phyloP scores from a whole-genome alignment of 1,284 basidiomycete genomes.

The Melampsora abietis-canadensis region DNA sequence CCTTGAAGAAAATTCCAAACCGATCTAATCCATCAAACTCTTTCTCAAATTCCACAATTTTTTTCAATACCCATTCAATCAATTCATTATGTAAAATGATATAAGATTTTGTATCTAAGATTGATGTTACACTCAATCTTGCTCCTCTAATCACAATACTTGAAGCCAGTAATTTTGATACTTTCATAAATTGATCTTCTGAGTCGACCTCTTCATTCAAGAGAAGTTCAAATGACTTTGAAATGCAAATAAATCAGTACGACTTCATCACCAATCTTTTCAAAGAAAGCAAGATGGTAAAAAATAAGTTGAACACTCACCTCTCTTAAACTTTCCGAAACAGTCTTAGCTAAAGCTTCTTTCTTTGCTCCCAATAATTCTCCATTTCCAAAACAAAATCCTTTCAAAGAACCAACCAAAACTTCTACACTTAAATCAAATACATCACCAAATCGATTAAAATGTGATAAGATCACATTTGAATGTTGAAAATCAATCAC shows the following conservation, averaged over 20 bases:
- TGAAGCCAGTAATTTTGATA: constrained; percentile 49
- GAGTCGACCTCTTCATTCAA: constrained; percentile 1
- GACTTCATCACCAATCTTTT: not conserved
- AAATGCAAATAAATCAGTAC: not conserved
- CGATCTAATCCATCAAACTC: constrained; percentile 45
- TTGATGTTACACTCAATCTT: constrained; percentile 48
- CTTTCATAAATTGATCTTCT: constrained; percentile 47
- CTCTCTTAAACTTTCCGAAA: constrained; percentile 19
- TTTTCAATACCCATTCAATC: constrained; percentile 49
- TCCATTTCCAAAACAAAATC: not conserved
- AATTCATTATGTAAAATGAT: constrained; percentile 49
- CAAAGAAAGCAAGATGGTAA: not conserved
- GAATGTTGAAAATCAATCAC: constrained; percentile 37
- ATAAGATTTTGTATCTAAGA: constrained; percentile 48
- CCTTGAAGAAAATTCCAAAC: constrained; percentile 49
- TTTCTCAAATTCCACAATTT: constrained; percentile 46
- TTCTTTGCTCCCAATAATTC: not conserved
- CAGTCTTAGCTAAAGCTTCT: constrained; percentile 11
- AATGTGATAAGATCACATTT: constrained; percentile 19
- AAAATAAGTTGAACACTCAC: constrained; percentile 5
- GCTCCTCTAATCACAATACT: constrained; percentile 51
- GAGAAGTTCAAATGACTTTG: constrained; percentile 39
- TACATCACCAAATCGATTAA: constrained; percentile 22
- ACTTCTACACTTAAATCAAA: constrained; percentile 35
- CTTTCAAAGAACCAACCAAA: constrained; percentile 17